phyloP scores from a whole-genome alignment of 495 filamentous ascomycete genomes.

The Penicillium maclennaniae region DNA sequence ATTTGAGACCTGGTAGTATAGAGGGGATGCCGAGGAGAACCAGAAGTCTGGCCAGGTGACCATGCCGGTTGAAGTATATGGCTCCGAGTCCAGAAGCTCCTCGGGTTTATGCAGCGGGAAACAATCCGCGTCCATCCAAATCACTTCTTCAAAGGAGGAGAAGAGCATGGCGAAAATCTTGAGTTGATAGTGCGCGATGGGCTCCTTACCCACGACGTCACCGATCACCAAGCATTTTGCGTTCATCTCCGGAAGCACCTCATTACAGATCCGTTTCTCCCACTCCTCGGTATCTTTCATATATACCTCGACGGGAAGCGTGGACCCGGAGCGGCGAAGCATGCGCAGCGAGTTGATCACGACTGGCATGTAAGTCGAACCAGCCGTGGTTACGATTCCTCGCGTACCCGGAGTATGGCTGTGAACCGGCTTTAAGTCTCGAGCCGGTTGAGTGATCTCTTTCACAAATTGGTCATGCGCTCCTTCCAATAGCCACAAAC shows the following conservation, averaged over 20 bases:
- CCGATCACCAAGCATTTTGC: slow-evolving; percentile 51
- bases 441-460: slow-evolving; percentile 26
- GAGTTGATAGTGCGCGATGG: slow-evolving; percentile 52
- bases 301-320: slow-evolving; percentile 55
- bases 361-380: slow-evolving; percentile 42
- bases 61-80: slow-evolving; percentile 50
- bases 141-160: slow-evolving; percentile 56
- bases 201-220: slow-evolving; percentile 38
- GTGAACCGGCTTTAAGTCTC: slow-evolving; percentile 39
- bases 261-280: slow-evolving; percentile 50
- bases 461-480: slow-evolving; percentile 44
- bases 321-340: slow-evolving; percentile 54
- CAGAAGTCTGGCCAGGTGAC: slow-evolving; percentile 65
- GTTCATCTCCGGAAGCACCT: slow-evolving; percentile 46
- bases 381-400: slow-evolving; percentile 53
- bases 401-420: slow-evolving; percentile 43
- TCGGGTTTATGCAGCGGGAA: slow-evolving; percentile 53
- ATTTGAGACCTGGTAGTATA: slow-evolving; percentile 53
- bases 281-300: slow-evolving; percentile 49
- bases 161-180: slow-evolving; percentile 59
- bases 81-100: slow-evolving; percentile 45
- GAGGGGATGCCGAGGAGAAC: slow-evolving; percentile 47
- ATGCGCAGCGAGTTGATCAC: slow-evolving; percentile 53
- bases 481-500: slow-evolving; percentile 32
- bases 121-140: slow-evolving; percentile 61